Evolutionary conservation across 2,329 filamentous ascomycete species (phyloP).

Genomic region (Colletotrichum cuscutae): DNA sequence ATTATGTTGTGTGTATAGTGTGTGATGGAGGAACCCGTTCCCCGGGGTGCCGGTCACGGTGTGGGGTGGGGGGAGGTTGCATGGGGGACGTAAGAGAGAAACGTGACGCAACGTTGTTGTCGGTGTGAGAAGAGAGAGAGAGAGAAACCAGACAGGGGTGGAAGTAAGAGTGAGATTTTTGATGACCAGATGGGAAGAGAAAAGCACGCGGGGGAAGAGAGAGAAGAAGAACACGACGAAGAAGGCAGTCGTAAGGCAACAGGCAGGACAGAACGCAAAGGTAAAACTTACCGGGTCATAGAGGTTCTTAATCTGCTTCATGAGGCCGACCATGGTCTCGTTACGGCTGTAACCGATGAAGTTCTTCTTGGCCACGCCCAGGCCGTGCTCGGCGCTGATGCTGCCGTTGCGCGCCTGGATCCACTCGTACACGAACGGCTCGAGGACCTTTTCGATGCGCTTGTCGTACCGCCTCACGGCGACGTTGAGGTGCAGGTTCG

Average conservation of each 20-base stretch:
- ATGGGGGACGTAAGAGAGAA: neutral
- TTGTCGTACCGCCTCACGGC: conserved; percentile 85
- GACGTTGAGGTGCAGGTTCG: conserved; percentile 94
- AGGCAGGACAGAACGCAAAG: neutral
- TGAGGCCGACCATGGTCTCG: conserved; percentile 86
- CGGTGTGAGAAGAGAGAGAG: neutral
- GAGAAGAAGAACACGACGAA: conserved; percentile 2
- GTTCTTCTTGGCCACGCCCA: conserved; percentile 95
- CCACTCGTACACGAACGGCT: conserved; percentile 99
- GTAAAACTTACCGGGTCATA: conserved; percentile 85
- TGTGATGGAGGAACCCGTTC: neutral
- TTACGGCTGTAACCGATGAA: conserved; percentile 94
- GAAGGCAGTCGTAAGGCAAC: neutral
- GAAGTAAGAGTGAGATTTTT: neutral
- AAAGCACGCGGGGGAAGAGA: neutral
- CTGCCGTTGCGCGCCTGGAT: conserved; percentile 87
- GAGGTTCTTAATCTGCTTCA: conserved; percentile 94
- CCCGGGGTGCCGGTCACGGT: neutral
- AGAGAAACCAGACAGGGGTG: neutral
- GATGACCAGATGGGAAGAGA: conserved; percentile 21
- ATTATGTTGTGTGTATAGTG: too few species aligned
- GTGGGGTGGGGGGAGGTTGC: conserved; percentile 7
- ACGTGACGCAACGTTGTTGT: conserved; percentile 2
- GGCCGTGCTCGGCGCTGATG: conserved; percentile 95
- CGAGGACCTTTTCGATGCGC: conserved; percentile 84